These are phyloP conservation scores for Punica granatum DNA, from an alignment of 345 rosid genomes.

Conservation along the genomic window DNA sequence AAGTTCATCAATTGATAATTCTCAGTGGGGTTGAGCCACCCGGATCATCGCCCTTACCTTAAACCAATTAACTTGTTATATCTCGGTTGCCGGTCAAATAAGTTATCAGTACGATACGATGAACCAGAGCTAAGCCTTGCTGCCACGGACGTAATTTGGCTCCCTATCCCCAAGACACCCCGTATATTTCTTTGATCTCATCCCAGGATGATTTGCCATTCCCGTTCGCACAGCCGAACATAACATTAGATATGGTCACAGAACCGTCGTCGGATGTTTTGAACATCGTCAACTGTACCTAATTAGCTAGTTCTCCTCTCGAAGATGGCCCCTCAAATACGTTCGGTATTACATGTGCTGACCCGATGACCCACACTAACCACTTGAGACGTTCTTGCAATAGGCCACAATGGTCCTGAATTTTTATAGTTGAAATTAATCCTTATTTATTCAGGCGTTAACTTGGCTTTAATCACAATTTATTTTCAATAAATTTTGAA, in stretches of 20 bases:
- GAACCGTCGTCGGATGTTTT: constrained; percentile 18
- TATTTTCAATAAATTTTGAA: too few species aligned
- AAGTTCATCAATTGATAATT: background rate
- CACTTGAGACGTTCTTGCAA: too few species aligned
- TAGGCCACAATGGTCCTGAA: too few species aligned
- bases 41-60: constrained; percentile 24
- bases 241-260: background rate
- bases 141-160: constrained; percentile 9
- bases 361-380: too few species aligned
- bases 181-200: constrained; percentile 4
- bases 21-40: constrained; percentile 27
- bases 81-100: constrained; percentile 12
- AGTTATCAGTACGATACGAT: constrained; percentile 34
- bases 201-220: background rate
- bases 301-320: too few species aligned
- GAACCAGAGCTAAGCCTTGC: constrained; percentile 16
- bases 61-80: constrained; percentile 19
- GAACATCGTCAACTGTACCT: too few species aligned
- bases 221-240: constrained; percentile 23
- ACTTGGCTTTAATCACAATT: too few species aligned
- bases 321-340: too few species aligned
- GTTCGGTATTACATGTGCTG: too few species aligned
- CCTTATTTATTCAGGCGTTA: too few species aligned
- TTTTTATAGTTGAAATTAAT: too few species aligned
- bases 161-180: constrained; percentile 33